Evolutionary conservation across 257 asterid species (phyloP), one percentile per base, ranked within the genome.

Genomic region (Lantana camara): DNA sequence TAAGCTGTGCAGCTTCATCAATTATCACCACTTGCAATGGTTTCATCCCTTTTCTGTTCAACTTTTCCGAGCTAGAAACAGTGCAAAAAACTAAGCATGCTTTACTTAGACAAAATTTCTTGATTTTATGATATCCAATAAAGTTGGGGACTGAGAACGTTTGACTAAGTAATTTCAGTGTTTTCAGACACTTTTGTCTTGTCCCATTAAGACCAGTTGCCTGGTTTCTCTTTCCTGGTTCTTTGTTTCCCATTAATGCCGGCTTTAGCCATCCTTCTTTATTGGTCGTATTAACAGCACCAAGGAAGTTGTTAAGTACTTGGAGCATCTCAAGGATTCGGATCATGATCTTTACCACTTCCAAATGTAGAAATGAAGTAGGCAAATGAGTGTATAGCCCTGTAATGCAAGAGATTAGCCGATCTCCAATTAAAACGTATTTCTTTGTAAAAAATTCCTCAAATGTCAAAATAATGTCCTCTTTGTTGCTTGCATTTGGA

Each of bases 1-100:
- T 87, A 23, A 87, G 76, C 63, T 87, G 96, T 30, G 97, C 97
- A 32, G 97, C 97, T 77, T 90, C 97, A 67, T 90, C 96, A 21
- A 90, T 75, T 44, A 88, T 68, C 73, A 82, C 76, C 65, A 88
- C 11, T 10, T 91, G 75, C 13, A 81, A 19, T 5, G 83, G 75
- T 2, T 29, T 30, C 78, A 75, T 70, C 13, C 69, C 76, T 35
- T 37, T 42, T 9, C 47, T 55, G 23, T 70, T 80, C 80, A 91
- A 61, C 57, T 73, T 88, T 9, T 79, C 48, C 3, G 97, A 77
- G 68, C 93, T 74, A 1, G 96, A 84, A 55, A 74, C 91, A 8
- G 97, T 88, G 55, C 91, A 85, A 44, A 91, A 85, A 14, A 82
- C 30, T 51, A 91, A 72, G 40, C 68, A 46, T 1, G 91, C 87